phyloP scores from a whole-genome alignment of 306 rosid genomes.

The Oemleria cerasiformis region DNA sequence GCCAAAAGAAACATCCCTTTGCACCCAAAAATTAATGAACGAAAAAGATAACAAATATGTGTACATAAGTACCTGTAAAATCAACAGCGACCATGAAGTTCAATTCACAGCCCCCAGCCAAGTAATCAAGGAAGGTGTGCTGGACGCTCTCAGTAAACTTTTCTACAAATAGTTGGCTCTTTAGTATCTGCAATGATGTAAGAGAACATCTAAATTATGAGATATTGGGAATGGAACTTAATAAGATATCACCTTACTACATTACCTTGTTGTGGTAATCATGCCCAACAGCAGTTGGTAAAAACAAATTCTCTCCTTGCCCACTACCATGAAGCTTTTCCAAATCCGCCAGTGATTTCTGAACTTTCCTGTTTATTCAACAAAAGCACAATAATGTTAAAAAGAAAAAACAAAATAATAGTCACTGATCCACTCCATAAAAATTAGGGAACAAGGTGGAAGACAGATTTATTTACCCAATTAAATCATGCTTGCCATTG shows the following conservation, averaged over 20 bases:
- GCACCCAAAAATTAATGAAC: not conserved
- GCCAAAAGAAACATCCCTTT: not conserved
- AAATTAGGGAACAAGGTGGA: slow-evolving; percentile 17
- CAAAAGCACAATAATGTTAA: not conserved
- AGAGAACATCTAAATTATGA: slow-evolving; percentile 29
- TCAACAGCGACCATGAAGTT: slow-evolving; percentile 96
- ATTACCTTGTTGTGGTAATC: slow-evolving; percentile 78
- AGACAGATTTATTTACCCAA: slow-evolving; percentile 65
- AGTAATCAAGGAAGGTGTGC: slow-evolving; percentile 87
- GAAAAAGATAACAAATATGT: not conserved
- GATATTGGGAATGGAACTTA: not conserved
- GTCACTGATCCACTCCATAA: slow-evolving; percentile 21
- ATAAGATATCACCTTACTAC: slow-evolving; percentile 28
- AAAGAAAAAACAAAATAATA: slow-evolving; percentile 1
- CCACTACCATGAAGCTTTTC: slow-evolving; percentile 70
- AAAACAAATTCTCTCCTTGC: slow-evolving; percentile 59
- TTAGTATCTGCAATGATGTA: slow-evolving; percentile 54
- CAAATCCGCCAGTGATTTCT: slow-evolving; percentile 73
- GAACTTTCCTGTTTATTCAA: slow-evolving; percentile 67
- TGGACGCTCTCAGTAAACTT: slow-evolving; percentile 62
- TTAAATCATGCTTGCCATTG: slow-evolving; percentile 92
- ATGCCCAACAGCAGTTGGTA: slow-evolving; percentile 56
- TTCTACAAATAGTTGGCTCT: slow-evolving; percentile 82
- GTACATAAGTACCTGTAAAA: slow-evolving; percentile 66
- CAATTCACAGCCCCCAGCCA: slow-evolving; percentile 87